Evolutionary conservation across 352 stramenopile genomes (phyloP).

Genomic region (Thraustochytrium striatum): DNA sequence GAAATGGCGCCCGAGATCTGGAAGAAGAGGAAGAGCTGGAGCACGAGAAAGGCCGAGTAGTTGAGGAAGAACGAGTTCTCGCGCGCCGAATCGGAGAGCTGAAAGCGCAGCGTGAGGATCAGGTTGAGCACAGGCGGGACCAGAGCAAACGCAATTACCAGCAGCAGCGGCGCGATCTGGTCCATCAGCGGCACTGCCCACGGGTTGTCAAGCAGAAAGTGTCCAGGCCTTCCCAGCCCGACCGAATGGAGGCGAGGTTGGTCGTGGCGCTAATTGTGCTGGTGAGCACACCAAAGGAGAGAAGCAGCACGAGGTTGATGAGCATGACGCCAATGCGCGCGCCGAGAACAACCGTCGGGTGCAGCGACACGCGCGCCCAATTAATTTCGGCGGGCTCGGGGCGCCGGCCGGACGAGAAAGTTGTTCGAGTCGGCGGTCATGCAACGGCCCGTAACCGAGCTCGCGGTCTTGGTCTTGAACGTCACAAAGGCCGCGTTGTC

Average conservation of each 20-base stretch:
- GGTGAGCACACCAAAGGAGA: conserved; percentile 25
- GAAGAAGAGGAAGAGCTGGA: conserved; percentile 41
- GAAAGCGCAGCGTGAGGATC: conserved; percentile 19
- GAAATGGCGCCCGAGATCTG: conserved; percentile 30
- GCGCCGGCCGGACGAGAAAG: not conserved
- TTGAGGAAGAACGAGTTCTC: conserved; percentile 43
- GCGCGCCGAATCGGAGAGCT: conserved; percentile 6
- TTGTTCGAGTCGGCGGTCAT: conserved; percentile 7
- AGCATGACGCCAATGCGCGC: not conserved
- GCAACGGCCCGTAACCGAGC: not conserved
- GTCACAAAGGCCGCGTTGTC: conserved; percentile 19
- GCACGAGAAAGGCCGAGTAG: conserved; percentile 36
- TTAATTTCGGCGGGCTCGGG: not conserved
- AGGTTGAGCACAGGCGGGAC: conserved; percentile 27
- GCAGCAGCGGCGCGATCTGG: conserved; percentile 29
- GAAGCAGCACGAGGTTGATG: conserved; percentile 26
- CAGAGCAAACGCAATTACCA: conserved; percentile 24
- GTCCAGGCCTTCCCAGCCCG: not conserved
- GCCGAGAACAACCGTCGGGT: not conserved
- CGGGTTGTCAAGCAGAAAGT: conserved; percentile 17
- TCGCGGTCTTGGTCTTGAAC: conserved; percentile 21
- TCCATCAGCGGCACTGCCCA: conserved; percentile 19
- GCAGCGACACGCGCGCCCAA: not conserved
- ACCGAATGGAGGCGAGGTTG: not conserved
- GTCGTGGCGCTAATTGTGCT: conserved; percentile 14